Evolutionary conservation across 495 filamentous ascomycete genomes (phyloP), one percentile per base, ranked within the genome.

Genomic region (Trichoderma gamsii): DNA sequence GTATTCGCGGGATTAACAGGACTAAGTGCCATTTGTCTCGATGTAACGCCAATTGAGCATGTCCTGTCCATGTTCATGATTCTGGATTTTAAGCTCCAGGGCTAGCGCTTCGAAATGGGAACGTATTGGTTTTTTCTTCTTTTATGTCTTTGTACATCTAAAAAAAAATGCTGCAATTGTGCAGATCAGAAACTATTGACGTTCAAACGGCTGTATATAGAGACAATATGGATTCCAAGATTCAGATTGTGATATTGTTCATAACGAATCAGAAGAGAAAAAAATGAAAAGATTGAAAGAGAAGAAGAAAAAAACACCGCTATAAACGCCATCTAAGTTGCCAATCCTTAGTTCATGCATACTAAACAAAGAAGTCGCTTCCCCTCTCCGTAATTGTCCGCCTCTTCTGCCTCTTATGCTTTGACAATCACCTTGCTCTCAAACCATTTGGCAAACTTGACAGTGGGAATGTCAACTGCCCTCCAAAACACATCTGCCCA

Each of bases 401-500:
- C 70, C 18, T 70, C 65, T 43, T 69, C 32, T 18, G 69, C 66
- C 67, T 72, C 27, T 61, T 23, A 61, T 25, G 25, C 56, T 9
- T 61, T 61, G 56, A 32, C 56, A 12, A 61, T 18, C 18, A 66
- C 41, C 59, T 49, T 73, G 12, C 61, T 63, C 71, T 83, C 81
- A 0, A 83, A 41, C 79, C 77, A 80, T 70, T 76, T 79, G 0
- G 80, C 74, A 65, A 83, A 80, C 70, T 72, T 70, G 15, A 83
- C 81, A 13, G 74, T 73, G n/a, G 80, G 81, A 61, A 72, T 76
- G 67, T 83, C 81, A 5, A 83, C 79, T 0, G 71, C 76, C 25
- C 81, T 70, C 79, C 77, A 81, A 65, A 81, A 83, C 1, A 81
- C 44, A 69, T 83, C 81, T n/a, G 78, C 72, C 32, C 72, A 75